phyloP scores from a whole-genome alignment of 2,329 filamentous ascomycete species.

The Cladosporium oxysporum region DNA sequence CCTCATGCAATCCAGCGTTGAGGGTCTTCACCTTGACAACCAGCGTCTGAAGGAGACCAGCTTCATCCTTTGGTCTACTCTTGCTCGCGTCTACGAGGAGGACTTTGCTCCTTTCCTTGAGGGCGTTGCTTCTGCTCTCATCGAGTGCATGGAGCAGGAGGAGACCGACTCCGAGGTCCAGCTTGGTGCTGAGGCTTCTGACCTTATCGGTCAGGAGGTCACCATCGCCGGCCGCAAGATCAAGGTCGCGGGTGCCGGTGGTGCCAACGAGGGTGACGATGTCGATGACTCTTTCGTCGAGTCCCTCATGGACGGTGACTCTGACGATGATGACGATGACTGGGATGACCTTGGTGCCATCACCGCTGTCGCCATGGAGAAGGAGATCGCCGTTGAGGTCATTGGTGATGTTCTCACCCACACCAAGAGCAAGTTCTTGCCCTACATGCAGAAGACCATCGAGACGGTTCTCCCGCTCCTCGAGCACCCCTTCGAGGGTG shows the following conservation, averaged over 20 bases:
- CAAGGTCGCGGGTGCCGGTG: conserved; percentile 68
- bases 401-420: conserved; percentile 89
- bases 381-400: conserved; percentile 95
- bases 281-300: conserved; percentile 43
- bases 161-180: conserved; percentile 78
- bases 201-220: conserved; percentile 74
- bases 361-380: conserved; percentile 88
- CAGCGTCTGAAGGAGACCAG: conserved; percentile 91
- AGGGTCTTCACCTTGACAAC: conserved; percentile 84
- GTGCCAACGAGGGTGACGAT: conserved; percentile 51
- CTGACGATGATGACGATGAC: conserved; percentile 77
- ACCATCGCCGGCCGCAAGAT: conserved; percentile 81
- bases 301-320: conserved; percentile 57
- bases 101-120: conserved; percentile 77
- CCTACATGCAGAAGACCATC: conserved; percentile 87
- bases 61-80: conserved; percentile 93
- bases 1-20: conserved; percentile 89
- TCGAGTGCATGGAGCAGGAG: conserved; percentile 84
- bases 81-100: conserved; percentile 90
- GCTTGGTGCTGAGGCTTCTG: conserved; percentile 71
- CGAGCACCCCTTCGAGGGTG: conserved; percentile 89
- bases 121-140: conserved; percentile 76
- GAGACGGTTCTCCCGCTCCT: conserved; percentile 77
- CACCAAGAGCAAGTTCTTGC: conserved; percentile 75
- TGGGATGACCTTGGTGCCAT: conserved; percentile 83